Conservation (phyloP, 352 stramenopile species). For the Globisporangium splendens region DNA sequence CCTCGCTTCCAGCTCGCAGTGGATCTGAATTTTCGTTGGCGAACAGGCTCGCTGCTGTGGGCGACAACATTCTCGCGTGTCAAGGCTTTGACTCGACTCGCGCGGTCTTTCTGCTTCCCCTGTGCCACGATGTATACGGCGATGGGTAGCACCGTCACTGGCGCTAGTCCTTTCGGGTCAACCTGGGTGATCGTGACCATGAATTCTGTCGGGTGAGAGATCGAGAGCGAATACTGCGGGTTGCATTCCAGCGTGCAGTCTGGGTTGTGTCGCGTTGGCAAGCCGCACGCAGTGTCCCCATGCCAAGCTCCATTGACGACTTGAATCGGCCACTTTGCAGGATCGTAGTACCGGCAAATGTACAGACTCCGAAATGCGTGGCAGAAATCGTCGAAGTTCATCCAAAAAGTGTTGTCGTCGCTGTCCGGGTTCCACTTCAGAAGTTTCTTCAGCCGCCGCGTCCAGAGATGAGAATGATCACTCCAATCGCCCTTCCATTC, state of each 20-base stretch:
- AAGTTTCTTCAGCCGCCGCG: constrained; percentile 79
- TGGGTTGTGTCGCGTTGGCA: constrained; percentile 85
- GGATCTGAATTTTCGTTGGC: constrained; percentile 70
- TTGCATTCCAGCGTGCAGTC: constrained; percentile 82
- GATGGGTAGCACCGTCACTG: constrained; percentile 61
- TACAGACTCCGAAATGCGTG: constrained; percentile 90
- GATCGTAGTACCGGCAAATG: constrained; percentile 91
- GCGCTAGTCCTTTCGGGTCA: constrained; percentile 54
- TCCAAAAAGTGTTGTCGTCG: constrained; percentile 93
- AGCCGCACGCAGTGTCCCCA: constrained; percentile 67
- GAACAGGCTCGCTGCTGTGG: constrained; percentile 69
- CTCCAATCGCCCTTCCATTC: constrained; percentile 94
- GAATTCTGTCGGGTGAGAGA: constrained; percentile 79
- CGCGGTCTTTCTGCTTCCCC: constrained; percentile 44
- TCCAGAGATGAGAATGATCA: constrained; percentile 90
- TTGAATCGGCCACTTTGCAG: constrained; percentile 65
- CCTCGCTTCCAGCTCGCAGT: constrained; percentile 67
- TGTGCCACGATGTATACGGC: constrained; percentile 70
- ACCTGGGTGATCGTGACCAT: constrained; percentile 86
- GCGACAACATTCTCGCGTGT: constrained; percentile 69
- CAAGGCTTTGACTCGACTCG: constrained; percentile 56
- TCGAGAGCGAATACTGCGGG: constrained; percentile 80
- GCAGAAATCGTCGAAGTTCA: constrained; percentile 94
- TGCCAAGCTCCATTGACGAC: constrained; percentile 52
- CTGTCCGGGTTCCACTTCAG: constrained; percentile 55